Evolutionary conservation across 2,329 filamentous ascomycete genomes (phyloP), one percentile per base, ranked within the genome.

Genomic region (Ophiostoma australiae): DNA sequence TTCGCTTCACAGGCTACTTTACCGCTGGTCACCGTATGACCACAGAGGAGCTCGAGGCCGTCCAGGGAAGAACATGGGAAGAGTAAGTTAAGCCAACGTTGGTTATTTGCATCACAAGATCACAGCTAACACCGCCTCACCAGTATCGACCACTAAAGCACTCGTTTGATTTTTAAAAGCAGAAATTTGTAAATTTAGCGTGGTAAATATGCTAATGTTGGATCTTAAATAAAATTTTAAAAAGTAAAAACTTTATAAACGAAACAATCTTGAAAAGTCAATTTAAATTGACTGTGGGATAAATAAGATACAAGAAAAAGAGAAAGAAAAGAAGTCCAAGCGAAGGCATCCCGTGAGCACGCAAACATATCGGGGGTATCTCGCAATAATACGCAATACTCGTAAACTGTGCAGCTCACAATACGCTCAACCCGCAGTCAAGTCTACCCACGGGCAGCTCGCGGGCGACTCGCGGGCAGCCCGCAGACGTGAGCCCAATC

Each of bases 21-120:
- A 97, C 94, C 7, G 93, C 90, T 15, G 94, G 94, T 69, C 93
- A 95, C 81, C 87, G 92, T 76, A 93, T 96, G 87, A 95, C 91
- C 1, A 88, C 90, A 78, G 91, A 94, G 71, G 94, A 97, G 80
- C 85, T 98, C 74, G 84, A 90, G 75, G 89, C 91, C 70, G 93
- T 98, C 37, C 90, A 95, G 79, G 94, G 94, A 73, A 87, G 94
- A 75, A 91, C 92, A 75, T 97, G 94, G 94, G 93, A 97, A 81
- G 93, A 90, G 63, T 66, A 66, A 66, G 63, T 35, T 39, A 7
- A 35, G 61, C 33, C 35, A 23, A 3, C 23, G 3, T 65, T 65
- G 10, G 2, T 1, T 10, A 11, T 65, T n/a, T 13, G n/a, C 10
- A 20, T 6, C 3, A n/a, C 37, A 41, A 23, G 31, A 39, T n/a